These are phyloP conservation scores for Calcarisporium arbuscula DNA, from an alignment of 2,329 filamentous ascomycete species.

Conservation along the genomic window DNA sequence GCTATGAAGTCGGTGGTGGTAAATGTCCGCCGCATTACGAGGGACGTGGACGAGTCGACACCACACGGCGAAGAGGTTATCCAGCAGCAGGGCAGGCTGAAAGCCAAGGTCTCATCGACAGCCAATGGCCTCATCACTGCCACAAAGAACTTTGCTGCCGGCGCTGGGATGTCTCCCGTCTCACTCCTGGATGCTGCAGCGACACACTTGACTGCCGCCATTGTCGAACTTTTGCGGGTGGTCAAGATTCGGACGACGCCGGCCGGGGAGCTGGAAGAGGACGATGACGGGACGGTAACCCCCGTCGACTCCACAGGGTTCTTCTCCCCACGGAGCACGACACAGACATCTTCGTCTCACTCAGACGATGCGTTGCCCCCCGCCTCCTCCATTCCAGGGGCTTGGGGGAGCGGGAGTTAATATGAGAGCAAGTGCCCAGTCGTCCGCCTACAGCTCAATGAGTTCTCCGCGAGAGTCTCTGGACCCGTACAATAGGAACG, in stretches of 20 bases:
- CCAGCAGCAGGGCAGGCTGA: constrained; percentile 63
- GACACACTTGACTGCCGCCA: constrained; percentile 76
- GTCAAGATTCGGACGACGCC: constrained; percentile 80
- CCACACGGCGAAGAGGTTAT: constrained; percentile 46
- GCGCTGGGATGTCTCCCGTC: constrained; percentile 83
- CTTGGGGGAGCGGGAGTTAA: constrained; percentile 44
- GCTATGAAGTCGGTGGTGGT: constrained; percentile 82
- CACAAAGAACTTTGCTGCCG: constrained; percentile 80
- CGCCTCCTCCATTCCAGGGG: constrained; percentile 51
- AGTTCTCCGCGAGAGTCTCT: constrained; percentile 59
- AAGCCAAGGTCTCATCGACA: constrained; percentile 78
- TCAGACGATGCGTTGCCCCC: constrained; percentile 41
- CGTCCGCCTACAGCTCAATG: constrained; percentile 69
- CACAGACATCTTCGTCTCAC: constrained; percentile 24
- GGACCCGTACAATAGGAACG: constrained; percentile 32
- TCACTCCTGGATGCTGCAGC: constrained; percentile 89
- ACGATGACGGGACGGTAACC: constrained; percentile 61
- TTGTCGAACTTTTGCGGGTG: constrained; percentile 76
- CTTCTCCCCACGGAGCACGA: constrained; percentile 52
- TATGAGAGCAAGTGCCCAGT: constrained; percentile 60
- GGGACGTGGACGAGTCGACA: constrained; percentile 62
- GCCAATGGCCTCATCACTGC: constrained; percentile 95
- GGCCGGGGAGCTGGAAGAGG: constrained; percentile 68
- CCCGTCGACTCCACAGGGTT: constrained; percentile 64
- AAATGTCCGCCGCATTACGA: constrained; percentile 76